phyloP scores from a whole-genome alignment of 306 rosid genomes.

The Arachis hypogaea region DNA sequence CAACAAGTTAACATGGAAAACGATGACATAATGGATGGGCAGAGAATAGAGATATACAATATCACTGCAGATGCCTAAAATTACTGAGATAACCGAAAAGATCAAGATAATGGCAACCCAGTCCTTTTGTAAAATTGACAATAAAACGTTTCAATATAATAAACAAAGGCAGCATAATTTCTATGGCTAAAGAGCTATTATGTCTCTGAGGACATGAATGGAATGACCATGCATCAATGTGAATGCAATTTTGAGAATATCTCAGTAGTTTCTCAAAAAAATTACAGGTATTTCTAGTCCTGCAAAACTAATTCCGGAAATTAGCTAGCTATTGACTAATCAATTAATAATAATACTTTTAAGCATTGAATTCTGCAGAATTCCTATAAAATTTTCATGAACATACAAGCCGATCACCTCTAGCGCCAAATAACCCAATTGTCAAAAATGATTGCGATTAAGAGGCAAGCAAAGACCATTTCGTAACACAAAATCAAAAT shows the following conservation, averaged over 20 bases:
- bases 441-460: not conserved
- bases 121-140: constrained; percentile 3
- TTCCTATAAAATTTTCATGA: not conserved
- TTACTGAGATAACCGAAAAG: not conserved
- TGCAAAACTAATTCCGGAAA: constrained; percentile 17
- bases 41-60: constrained; percentile 16
- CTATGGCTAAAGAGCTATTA: constrained; percentile 9
- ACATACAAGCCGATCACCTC: not conserved
- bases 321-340: constrained; percentile 15
- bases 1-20: constrained; percentile 21
- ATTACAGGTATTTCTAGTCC: not conserved
- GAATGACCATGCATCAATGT: constrained; percentile 9
- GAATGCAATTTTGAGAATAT: constrained; percentile 8
- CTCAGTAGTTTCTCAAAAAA: constrained; percentile 17
- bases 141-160: not conserved
- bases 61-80: constrained; percentile 18
- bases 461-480: not conserved
- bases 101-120: not conserved
- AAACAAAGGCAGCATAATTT: constrained; percentile 5
- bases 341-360: not conserved
- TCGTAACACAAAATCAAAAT: not conserved
- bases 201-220: constrained; percentile 16
- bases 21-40: constrained; percentile 22
- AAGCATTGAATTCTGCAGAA: constrained; percentile 4
- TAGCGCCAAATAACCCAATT: not conserved